These are phyloP conservation scores for Phytophthora kernoviae DNA, from an alignment of 352 stramenopile genomes.

Conservation along the genomic window DNA sequence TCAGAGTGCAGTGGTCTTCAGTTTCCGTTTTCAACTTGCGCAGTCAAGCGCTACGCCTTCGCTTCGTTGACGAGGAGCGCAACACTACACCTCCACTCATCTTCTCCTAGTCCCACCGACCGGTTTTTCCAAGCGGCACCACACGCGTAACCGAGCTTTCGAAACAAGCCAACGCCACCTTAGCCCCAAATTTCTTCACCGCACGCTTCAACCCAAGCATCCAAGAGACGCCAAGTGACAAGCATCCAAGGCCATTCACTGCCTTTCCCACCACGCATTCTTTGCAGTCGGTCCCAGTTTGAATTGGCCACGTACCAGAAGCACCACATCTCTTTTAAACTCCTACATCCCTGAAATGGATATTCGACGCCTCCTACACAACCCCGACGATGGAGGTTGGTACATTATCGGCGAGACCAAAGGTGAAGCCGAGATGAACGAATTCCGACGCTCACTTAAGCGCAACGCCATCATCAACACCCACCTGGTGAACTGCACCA, in stretches of 20 bases:
- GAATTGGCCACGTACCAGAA: conserved; percentile 24
- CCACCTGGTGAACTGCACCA: conserved; percentile 82
- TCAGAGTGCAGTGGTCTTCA: conserved; percentile 8
- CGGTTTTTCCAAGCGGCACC: conserved; percentile 12
- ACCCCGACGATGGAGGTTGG: conserved; percentile 78
- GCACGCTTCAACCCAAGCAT: conserved; percentile 7
- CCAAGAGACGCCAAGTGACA: conserved; percentile 40
- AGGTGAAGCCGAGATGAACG: conserved; percentile 71
- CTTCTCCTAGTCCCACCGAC: conserved; percentile 1
- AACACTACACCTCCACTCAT: conserved; percentile 28
- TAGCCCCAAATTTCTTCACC: background rate
- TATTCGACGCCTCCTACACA: conserved; percentile 75
- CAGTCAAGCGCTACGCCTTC: background rate
- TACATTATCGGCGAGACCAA: conserved; percentile 81
- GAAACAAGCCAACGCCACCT: conserved; percentile 8
- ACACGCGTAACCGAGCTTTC: conserved; percentile 23
- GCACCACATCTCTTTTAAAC: background rate
- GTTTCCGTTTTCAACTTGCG: conserved; percentile 17
- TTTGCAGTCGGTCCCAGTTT: conserved; percentile 16
- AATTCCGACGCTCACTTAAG: conserved; percentile 79
- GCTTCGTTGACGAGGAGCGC: background rate
- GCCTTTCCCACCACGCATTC: conserved; percentile 18
- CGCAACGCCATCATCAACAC: conserved; percentile 88
- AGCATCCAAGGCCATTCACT: conserved; percentile 27
- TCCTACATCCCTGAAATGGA: conserved; percentile 47